Evolutionary conservation across 2,329 filamentous ascomycete species (phyloP), one percentile per base, ranked within the genome.

Genomic region (Claviceps fusiformis): DNA sequence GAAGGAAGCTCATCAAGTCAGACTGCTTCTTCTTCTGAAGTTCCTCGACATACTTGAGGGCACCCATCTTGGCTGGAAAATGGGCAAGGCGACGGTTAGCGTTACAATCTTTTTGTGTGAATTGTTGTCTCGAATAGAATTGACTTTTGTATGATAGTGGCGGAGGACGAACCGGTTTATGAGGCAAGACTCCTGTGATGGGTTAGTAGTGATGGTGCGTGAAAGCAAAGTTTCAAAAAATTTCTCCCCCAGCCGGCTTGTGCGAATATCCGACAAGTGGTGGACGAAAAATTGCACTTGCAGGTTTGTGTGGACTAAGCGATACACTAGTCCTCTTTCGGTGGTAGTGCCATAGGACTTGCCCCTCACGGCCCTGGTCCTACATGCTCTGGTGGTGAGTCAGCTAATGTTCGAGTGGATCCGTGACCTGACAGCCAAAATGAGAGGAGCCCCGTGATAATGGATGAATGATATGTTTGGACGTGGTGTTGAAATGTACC

Each of bases 11-110:
- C 82, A 97, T 89, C 74, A 98, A 87, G 85, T 98, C 93, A 77
- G 89, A 95, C 87, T 98, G 93, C 90, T 98, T 98, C 89, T 95
- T 96, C 90, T 98, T 97, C 79, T 96, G 90, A 82, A 98, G 87
- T 85, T 98, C 93, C 86, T 98, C 95, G 80, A 98, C 89, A 83
- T 95, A 98, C 82, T 98, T 98, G 78, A 96, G 89, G 82, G 92
- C 92, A 88, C 93, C 93, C 93, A 96, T 96, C 84, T 92, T 82
- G 73, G 71, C 78, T 81, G 65, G 67, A 60, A 19, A 37, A 37
- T 33, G 19, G 41, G 24, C 17, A 39, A 31, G 24, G 17, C 19
- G 43, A 19, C n/a, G 45, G 50, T 59, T 46, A 58, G 54, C 37
- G 47, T 17, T 27, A 44, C 19, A 17, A 8, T 35, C 19, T 41